Conservation (phyloP, 306 rosid genomes). For the Inga laurina region DNA sequence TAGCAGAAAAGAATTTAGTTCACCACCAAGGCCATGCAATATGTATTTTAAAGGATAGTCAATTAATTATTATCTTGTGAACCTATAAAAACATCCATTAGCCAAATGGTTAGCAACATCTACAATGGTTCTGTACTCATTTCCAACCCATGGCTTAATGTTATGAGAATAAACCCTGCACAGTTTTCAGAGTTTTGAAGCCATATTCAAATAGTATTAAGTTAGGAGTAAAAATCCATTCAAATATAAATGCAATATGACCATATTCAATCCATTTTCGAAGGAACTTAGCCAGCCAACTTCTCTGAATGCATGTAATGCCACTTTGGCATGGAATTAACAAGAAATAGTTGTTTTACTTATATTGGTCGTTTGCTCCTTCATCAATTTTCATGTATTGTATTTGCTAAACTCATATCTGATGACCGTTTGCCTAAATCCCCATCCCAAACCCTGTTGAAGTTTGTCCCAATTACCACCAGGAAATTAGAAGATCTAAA, state of each 20-base stretch:
- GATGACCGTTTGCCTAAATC: not conserved
- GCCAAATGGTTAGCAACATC: not conserved
- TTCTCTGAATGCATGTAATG: not conserved
- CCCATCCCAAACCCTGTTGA: not conserved
- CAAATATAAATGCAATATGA: not conserved
- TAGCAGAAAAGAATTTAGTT: not conserved
- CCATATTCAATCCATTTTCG: not conserved
- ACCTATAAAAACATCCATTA: conserved; percentile 5
- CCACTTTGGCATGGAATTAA: not conserved
- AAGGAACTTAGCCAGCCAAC: not conserved
- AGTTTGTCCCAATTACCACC: not conserved
- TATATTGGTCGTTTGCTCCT: not conserved
- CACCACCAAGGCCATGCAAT: conserved; percentile 9
- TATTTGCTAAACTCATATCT: not conserved
- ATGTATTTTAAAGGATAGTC: not conserved
- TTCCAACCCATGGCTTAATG: not conserved
- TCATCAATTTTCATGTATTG: not conserved
- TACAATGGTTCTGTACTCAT: not conserved
- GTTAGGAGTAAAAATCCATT: not conserved
- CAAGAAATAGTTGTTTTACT: not conserved
- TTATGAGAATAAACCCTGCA: not conserved
- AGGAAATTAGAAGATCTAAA: not conserved
- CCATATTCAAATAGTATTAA: not conserved
- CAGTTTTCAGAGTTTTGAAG: not conserved
- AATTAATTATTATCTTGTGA: not conserved